These are phyloP conservation scores for Shiraia bambusicola DNA, from an alignment of 2,329 filamentous ascomycete genomes.

Conservation along the genomic window DNA sequence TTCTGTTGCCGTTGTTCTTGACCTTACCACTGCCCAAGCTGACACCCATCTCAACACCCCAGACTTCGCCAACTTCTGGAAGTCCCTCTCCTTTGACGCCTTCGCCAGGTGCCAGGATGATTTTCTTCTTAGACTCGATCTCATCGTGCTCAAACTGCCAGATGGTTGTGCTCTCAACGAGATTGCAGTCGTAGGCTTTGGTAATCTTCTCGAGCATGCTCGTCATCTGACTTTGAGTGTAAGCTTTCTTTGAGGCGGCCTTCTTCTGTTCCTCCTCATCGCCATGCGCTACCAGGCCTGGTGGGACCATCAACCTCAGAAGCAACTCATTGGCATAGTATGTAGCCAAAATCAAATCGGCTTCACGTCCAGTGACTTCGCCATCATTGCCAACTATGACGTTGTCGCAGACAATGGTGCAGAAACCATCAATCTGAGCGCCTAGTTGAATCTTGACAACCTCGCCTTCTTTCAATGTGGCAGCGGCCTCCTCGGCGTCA, in stretches of 20 bases:
- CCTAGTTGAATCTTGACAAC: constrained; percentile 98
- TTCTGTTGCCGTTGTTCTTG: constrained; percentile 81
- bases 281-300: constrained; percentile 78
- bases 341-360: constrained; percentile 86
- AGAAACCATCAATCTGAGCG: constrained; percentile 96
- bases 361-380: constrained; percentile 71
- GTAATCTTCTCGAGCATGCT: constrained; percentile 86
- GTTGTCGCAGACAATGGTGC: constrained; percentile 93
- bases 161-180: constrained; percentile 97
- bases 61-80: constrained; percentile 88
- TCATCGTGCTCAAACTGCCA: constrained; percentile 97
- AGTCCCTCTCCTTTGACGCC: constrained; percentile 87
- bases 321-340: constrained; percentile 96
- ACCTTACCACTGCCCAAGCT: constrained; percentile 91
- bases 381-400: constrained; percentile 70
- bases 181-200: constrained; percentile 84
- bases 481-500: constrained; percentile 80
- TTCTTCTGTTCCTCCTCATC: constrained; percentile 96
- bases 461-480: constrained; percentile 80
- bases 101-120: constrained; percentile 84
- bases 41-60: constrained; percentile 96
- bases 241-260: constrained; percentile 75
- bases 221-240: constrained; percentile 84
- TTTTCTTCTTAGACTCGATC: constrained; percentile 98
- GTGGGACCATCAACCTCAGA: constrained; percentile 84